Evolutionary conservation across 1,284 basidiomycete genomes (phyloP).

Genomic region (Schizophyllum commune): DNA sequence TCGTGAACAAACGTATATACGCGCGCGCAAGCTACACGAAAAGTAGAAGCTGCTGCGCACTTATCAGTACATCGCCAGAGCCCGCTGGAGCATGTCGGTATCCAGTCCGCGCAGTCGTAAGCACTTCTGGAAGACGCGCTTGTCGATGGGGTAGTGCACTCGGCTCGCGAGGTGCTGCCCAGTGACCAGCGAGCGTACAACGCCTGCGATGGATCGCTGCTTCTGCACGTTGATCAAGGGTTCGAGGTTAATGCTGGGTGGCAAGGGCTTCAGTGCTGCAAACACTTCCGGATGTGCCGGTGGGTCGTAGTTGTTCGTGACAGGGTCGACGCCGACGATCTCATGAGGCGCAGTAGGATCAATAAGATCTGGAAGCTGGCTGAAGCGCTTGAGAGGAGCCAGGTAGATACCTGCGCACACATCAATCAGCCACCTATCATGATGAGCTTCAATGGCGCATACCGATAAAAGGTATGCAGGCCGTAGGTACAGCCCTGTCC

Average conservation of each 20-base stretch:
- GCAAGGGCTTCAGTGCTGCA: conserved; percentile 58
- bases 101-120: conserved; percentile 62
- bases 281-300: conserved; percentile 74
- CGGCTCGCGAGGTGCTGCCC: conserved; percentile 75
- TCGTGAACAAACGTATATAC: too few relatives aligned
- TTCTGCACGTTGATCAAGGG: conserved; percentile 86
- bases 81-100: conserved; percentile 41
- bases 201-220: conserved; percentile 70
- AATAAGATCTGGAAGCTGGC: conserved; percentile 70
- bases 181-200: conserved; percentile 69
- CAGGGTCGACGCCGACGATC: conserved; percentile 55
- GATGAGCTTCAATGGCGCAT: conserved; percentile 13
- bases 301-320: conserved; percentile 53
- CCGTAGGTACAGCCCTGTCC: conserved; percentile 33
- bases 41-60: too few relatives aligned
- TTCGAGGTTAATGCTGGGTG: conserved; percentile 69
- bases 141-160: conserved; percentile 62
- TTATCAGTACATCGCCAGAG: conserved; percentile 17
- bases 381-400: conserved; percentile 59
- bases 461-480: conserved; percentile 78
- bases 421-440: conserved; percentile 4
- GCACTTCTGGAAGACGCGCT: conserved; percentile 68
- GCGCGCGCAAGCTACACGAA: too few relatives aligned
- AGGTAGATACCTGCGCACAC: conserved; percentile 60
- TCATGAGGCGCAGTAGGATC: conserved; percentile 75